Conservation (phyloP, 371 early-diverging fungal genomes). For the Saksenaea vasiformis region DNA sequence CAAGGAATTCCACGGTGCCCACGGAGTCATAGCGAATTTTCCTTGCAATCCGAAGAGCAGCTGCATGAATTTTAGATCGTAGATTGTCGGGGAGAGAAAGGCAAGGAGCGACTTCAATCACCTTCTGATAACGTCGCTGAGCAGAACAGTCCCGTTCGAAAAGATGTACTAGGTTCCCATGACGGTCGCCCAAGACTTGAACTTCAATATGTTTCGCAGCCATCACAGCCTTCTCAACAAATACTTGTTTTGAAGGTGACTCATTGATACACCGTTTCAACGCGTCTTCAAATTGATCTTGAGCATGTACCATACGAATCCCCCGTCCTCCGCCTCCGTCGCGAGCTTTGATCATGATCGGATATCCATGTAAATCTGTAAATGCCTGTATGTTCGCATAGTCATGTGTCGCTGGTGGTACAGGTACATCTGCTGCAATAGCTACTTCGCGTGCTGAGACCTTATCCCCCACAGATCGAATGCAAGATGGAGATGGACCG, state of each 20-base stretch:
- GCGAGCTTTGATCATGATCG: constrained; percentile 86
- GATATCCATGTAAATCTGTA: constrained; percentile 59
- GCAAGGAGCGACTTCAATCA: constrained; percentile 62
- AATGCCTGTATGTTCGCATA: constrained; percentile 25
- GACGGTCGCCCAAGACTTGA: constrained; percentile 77
- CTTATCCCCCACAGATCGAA: constrained; percentile 95
- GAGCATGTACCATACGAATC: constrained; percentile 67
- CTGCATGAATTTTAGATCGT: constrained; percentile 24
- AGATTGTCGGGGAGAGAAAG: constrained; percentile 23
- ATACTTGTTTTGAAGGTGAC: constrained; percentile 41
- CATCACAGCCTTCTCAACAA: constrained; percentile 85
- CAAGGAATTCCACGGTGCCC: constrained; percentile 86
- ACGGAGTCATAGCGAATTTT: constrained; percentile 39
- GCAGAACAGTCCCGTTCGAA: constrained; percentile 88
- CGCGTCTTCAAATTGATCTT: constrained; percentile 22
- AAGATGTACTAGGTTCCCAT: constrained; percentile 75
- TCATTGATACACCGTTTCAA: constrained; percentile 38
- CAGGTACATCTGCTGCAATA: constrained; percentile 30
- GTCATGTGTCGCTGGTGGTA: constrained; percentile 35
- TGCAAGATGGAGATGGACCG: constrained; percentile 77
- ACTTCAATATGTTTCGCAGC: constrained; percentile 91
- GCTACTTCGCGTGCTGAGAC: constrained; percentile 55
- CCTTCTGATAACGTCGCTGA: constrained; percentile 87
- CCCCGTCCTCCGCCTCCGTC: constrained; percentile 93
- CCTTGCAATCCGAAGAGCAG: constrained; percentile 28